Evolutionary conservation across 2,329 filamentous ascomycete genomes (phyloP), one percentile per base, ranked within the genome.

Genomic region (Ophiostoma quercus): DNA sequence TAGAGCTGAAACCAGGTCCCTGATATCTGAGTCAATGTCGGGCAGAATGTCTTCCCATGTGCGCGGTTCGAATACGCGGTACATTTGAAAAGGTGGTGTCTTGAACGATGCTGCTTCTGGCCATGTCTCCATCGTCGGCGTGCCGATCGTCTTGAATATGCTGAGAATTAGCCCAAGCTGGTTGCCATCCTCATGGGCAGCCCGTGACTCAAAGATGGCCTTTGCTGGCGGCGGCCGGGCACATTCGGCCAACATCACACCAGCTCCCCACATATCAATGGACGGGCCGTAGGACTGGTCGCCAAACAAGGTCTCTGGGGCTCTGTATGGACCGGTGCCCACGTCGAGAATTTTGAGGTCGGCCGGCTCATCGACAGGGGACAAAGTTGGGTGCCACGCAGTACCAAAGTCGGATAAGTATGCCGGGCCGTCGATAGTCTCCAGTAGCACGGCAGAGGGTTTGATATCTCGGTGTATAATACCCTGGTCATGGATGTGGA

Each of bases 401-500:
- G 95, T 96, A 67, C 95, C 94, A 80, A 99, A 98, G 78, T 99
- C 95, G 47, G 92, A 88, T 2, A 99, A 84, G 74, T 89, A 91
- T 3, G 91, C 92, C 4, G 92, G 90, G 0, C 91, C 91, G 6
- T 84, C 81, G 0, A 85, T 81, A 0, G 89, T 87, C 60, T 84
- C 81, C 65, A 97, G 84, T 9, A 97, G 82, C 47, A 99, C 85
- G 68, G 97, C 96, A 0, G 92, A 93, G 0, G 95, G 95, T 76
- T 99, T 99, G 77, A 99, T 82, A 76, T 99, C 95, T 70, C 95
- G 89, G 78, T 99, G 95, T 69, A 99, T 90, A 71, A 99, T 93
- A 8, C 88, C 90, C 32, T 87, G 80, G 8, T 78, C 74, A 77
- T 99, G 95, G 1, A 97, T 82, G 74, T 91, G 84, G 1, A 80